Conservation (phyloP, 345 rosid species). For the Geranium brycei region DNA sequence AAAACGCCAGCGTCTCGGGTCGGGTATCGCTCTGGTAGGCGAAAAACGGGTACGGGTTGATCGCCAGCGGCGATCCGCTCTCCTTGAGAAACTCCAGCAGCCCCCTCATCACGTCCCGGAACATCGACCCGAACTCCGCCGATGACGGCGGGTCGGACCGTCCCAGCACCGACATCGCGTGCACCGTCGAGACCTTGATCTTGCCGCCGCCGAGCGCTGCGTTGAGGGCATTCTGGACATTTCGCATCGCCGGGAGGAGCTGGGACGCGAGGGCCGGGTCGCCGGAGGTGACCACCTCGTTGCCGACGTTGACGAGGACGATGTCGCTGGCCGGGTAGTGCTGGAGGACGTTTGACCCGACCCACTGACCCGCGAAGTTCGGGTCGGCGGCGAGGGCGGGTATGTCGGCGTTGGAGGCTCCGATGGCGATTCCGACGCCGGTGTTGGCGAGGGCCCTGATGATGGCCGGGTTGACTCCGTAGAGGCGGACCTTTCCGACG, state of each 20-base stretch:
- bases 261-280: slow-evolving; percentile 60
- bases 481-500: slow-evolving; percentile 58
- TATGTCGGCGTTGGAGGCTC: slow-evolving; percentile 61
- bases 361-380: slow-evolving; percentile 63
- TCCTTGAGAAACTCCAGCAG: slow-evolving; percentile 57
- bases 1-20: slow-evolving; percentile 76
- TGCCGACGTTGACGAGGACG: slow-evolving; percentile 72
- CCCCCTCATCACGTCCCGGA: slow-evolving; percentile 43
- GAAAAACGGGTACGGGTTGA: slow-evolving; percentile 91
- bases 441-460: slow-evolving; percentile 70
- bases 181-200: slow-evolving; percentile 80
- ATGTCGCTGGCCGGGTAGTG: slow-evolving; percentile 78
- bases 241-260: slow-evolving; percentile 78
- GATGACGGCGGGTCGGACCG: slow-evolving; percentile 83
- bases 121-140: slow-evolving; percentile 45
- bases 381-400: slow-evolving; percentile 75
- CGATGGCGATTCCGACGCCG: slow-evolving; percentile 64
- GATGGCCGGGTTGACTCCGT: slow-evolving; percentile 75
- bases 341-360: slow-evolving; percentile 56
- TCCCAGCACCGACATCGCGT: slow-evolving; percentile 66
- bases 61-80: slow-evolving; percentile 57
- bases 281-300: slow-evolving; percentile 62
- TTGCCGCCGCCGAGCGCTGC: slow-evolving; percentile 59
- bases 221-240: slow-evolving; percentile 59
- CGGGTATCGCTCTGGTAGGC: slow-evolving; percentile 81